Conservation (phyloP, 2,329 filamentous ascomycete species). For the Zymoseptoria passerinii region DNA sequence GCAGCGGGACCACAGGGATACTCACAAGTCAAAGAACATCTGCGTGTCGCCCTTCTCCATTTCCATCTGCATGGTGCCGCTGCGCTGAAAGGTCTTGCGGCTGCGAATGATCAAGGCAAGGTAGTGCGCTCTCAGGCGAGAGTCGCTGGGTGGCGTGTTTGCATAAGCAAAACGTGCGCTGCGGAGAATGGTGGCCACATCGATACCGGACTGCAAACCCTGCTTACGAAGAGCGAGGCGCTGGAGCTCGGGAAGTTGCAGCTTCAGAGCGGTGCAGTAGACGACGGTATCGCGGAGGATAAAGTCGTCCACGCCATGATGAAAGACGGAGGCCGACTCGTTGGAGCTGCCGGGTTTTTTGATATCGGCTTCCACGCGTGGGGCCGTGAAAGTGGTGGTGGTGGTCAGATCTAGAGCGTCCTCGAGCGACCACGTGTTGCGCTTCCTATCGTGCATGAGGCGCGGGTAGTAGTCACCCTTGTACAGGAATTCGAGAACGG, state of each 20-base stretch:
- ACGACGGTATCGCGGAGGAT: slow-evolving; percentile 87
- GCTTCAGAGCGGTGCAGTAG: slow-evolving; percentile 87
- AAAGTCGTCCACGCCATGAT: slow-evolving; percentile 63
- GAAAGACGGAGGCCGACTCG: slow-evolving; percentile 65
- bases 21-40: slow-evolving; percentile 82
- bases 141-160: slow-evolving; percentile 88
- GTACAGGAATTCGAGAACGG: slow-evolving; percentile 92
- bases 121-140: slow-evolving; percentile 89
- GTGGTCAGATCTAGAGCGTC: slow-evolving; percentile 40
- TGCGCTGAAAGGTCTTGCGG: slow-evolving; percentile 95
- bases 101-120: slow-evolving; percentile 94
- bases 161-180: slow-evolving; percentile 93
- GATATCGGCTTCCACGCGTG: slow-evolving; percentile 38
- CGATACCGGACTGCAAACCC: slow-evolving; percentile 84
- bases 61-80: slow-evolving; percentile 97
- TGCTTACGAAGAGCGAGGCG: slow-evolving; percentile 87
- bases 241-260: slow-evolving; percentile 88
- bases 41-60: slow-evolving; percentile 84
- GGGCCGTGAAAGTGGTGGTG: slow-evolving; percentile 40
- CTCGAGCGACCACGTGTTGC: slow-evolving; percentile 84
- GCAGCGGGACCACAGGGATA: background rate
- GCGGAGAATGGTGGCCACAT: slow-evolving; percentile 82
- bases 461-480: slow-evolving; percentile 62
- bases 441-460: slow-evolving; percentile 76
- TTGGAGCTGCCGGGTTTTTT: slow-evolving; percentile 44